Percentiles rank a stretch among this genome's conserved stretches.
These are phyloP conservation scores for Kodamaea sagamina DNA, from an alignment of 805 yeast species.

Conservation along the genomic window DNA sequence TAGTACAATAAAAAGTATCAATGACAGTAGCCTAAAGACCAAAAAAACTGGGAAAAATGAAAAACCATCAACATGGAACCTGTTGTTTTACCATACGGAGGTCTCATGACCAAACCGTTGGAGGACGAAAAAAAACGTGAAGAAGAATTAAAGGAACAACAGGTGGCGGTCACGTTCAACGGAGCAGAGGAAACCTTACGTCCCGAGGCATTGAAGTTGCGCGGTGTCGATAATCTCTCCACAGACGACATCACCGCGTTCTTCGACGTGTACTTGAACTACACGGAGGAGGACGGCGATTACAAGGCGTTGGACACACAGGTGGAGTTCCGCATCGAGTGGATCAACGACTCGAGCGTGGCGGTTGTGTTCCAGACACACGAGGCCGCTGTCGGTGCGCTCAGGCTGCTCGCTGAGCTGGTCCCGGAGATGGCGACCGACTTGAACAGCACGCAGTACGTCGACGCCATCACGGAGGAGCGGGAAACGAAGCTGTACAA, in stretches of 20 bases:
- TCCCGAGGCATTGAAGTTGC: slow-evolving; percentile 50
- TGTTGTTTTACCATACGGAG: slow-evolving; percentile 35
- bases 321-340: slow-evolving; percentile 51
- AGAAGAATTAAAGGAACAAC: slow-evolving; percentile 31
- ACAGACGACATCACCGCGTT: slow-evolving; percentile 60
- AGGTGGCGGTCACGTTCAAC: slow-evolving; percentile 34
- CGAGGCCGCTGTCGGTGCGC: slow-evolving; percentile 41
- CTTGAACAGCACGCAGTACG: slow-evolving; percentile 17
- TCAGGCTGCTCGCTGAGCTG: slow-evolving; percentile 26
- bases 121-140: slow-evolving; percentile 40
- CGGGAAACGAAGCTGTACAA: slow-evolving; percentile 44
- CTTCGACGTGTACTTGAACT: slow-evolving; percentile 49
- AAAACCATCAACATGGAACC: slow-evolving; percentile 7
- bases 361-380: slow-evolving; percentile 54
- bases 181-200: slow-evolving; percentile 38
- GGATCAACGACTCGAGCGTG: slow-evolving; percentile 66
- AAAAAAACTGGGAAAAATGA: not conserved
- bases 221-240: slow-evolving; percentile 66
- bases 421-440: not conserved
- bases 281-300: slow-evolving; percentile 20
- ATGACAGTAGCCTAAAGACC: not conserved
- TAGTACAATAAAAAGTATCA: not conserved
- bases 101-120: slow-evolving; percentile 40
- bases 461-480: slow-evolving; percentile 33
- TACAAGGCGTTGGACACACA: slow-evolving; percentile 22